Conservation (phyloP, 192 early-diverging fungal species). For the Diversispora eburnea region DNA sequence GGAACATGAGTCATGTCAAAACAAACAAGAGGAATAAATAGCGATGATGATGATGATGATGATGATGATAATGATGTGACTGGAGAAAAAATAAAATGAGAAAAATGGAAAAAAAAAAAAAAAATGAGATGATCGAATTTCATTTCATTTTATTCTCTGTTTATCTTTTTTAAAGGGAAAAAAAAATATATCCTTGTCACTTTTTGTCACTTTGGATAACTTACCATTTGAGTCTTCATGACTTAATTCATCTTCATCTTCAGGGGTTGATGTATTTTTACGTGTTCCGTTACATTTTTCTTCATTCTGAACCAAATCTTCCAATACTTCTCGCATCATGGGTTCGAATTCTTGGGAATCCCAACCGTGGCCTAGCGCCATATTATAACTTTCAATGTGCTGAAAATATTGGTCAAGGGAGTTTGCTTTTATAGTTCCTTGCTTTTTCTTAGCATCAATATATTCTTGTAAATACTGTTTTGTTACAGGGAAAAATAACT, state of each 20-base stretch:
- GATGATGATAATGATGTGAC: not conserved
- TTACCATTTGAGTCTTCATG: conserved; percentile 1
- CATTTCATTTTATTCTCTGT: too few species aligned
- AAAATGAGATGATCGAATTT: not conserved
- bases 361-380: conserved; percentile 27
- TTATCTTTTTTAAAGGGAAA: not conserved
- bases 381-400: conserved; percentile 30
- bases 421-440: conserved; percentile 24
- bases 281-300: not conserved
- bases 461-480: conserved; percentile 29
- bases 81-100: not conserved
- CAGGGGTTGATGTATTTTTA: conserved; percentile 4
- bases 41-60: not conserved
- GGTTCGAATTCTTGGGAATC: conserved; percentile 26
- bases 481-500: conserved; percentile 24
- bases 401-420: conserved; percentile 30
- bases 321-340: conserved; percentile 29
- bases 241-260: not conserved
- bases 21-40: not conserved
- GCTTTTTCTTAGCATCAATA: conserved; percentile 24
- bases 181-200: not conserved
- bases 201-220: not conserved
- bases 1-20: not conserved
- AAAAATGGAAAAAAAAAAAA: not conserved
- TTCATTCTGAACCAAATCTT: conserved; percentile 17